A percentile compares a stretch with the other conserved stretches of the same genome.
phyloP scores from a whole-genome alignment of 129 eudicot species.

The Chrysanthemum lavandulifolium region DNA sequence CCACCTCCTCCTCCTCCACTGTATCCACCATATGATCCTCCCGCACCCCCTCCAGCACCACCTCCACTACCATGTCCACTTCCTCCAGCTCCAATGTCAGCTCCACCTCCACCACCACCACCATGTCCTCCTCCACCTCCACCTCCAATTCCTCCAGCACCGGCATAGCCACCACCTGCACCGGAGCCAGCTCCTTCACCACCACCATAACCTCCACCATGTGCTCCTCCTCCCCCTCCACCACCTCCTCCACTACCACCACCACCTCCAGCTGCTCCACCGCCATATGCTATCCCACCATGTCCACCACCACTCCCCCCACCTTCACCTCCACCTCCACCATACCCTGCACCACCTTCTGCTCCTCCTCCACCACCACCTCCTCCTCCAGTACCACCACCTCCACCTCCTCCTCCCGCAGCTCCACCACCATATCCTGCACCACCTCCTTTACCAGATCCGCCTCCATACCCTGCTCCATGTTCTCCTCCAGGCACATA shows the following conservation, averaged over 20 bases:
- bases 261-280: conserved; percentile 29
- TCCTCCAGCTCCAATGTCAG: conserved; percentile 36
- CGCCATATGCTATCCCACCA: conserved; percentile 34
- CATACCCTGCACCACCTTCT: conserved; percentile 25
- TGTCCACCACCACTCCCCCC: conserved; percentile 49
- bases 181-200: conserved; percentile 44
- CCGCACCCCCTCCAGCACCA: conserved; percentile 33
- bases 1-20: conserved; percentile 45
- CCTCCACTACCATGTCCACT: conserved; percentile 41
- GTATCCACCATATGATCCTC: conserved; percentile 30
- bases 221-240: conserved; percentile 23
- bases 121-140: conserved; percentile 53
- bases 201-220: conserved; percentile 42
- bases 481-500: conserved; percentile 41
- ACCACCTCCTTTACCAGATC: conserved; percentile 41
- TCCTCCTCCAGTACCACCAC: conserved; percentile 29
- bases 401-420: conserved; percentile 39
- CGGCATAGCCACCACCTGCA: conserved; percentile 44
- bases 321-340: conserved; percentile 32
- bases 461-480: conserved; percentile 46
- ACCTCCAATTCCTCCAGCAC: conserved; percentile 39
- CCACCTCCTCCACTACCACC: conserved; percentile 32
- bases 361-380: conserved; percentile 34
- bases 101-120: conserved; percentile 47
- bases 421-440: conserved; percentile 43